A percentile compares a stretch with the other conserved stretches of the same genome.
phyloP scores from a whole-genome alignment of 23 red algal genomes.

The Gracilaria caudata region DNA sequence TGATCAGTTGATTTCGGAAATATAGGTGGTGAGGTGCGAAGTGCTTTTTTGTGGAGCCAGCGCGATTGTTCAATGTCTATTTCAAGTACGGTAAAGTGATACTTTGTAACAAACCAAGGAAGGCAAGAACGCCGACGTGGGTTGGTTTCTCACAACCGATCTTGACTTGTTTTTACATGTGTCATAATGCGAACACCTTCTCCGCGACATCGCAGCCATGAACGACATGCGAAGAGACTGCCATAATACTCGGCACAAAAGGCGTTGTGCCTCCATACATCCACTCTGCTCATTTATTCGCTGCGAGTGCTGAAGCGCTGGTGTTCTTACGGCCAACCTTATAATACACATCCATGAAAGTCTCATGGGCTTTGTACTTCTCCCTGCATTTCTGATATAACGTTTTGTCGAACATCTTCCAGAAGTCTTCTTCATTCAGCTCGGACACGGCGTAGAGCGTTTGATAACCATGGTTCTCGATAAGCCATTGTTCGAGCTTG shows the following conservation, averaged over 20 bases:
- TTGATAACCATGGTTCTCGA: slow-evolving; percentile 73
- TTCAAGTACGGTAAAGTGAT: too few relatives aligned
- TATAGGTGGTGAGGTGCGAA: too few relatives aligned
- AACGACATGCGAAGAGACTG: background rate
- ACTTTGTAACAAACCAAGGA: too few relatives aligned
- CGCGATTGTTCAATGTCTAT: too few relatives aligned
- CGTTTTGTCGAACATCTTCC: slow-evolving; percentile 80
- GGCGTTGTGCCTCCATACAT: background rate
- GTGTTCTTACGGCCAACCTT: slow-evolving; percentile 64
- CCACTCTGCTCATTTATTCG: background rate
- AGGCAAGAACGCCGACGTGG: too few relatives aligned
- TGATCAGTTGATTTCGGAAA: too few relatives aligned
- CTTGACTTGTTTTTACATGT: background rate
- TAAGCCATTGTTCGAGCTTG: slow-evolving; percentile 78
- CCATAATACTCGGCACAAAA: background rate
- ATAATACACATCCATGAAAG: slow-evolving; percentile 78
- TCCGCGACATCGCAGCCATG: background rate
- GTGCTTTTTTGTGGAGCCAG: too few relatives aligned
- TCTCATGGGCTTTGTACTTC: slow-evolving; percentile 56
- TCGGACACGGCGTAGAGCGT: slow-evolving; percentile 69
- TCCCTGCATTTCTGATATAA: slow-evolving; percentile 63
- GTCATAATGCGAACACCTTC: background rate
- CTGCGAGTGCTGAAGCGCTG: slow-evolving; percentile 50
- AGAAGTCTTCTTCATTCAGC: slow-evolving; percentile 66
- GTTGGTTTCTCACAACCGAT: too few relatives aligned